These are phyloP conservation scores for Cerioporus squamosus DNA, from an alignment of 1,284 basidiomycete genomes.

Conservation along the genomic window DNA sequence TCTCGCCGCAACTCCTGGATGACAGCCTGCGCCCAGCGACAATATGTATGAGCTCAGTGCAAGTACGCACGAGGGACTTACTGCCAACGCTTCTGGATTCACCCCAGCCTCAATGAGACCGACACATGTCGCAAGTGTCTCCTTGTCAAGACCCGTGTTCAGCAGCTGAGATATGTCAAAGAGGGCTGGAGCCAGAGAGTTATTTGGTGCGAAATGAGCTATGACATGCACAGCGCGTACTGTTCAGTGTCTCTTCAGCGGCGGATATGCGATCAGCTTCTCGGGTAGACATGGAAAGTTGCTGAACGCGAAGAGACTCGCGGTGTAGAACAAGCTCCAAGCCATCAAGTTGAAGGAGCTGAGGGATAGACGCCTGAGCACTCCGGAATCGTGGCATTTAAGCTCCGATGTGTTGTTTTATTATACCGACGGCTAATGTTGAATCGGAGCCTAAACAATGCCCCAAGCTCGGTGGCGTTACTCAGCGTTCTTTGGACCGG, in stretches of 20 bases:
- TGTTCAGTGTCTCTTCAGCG: conserved; percentile 80
- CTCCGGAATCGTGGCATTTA: no score
- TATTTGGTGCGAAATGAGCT: not conserved
- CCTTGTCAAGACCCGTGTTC: conserved; percentile 81
- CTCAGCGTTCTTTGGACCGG: conserved; percentile 19
- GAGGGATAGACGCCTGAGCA: no score
- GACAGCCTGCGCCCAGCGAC: conserved; percentile 56
- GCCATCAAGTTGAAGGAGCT: no score
- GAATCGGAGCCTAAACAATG: conserved; percentile 12
- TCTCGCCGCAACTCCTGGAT: conserved; percentile 77
- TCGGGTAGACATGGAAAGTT: conserved; percentile 35
- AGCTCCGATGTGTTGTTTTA: no score
- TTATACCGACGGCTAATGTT: not conserved
- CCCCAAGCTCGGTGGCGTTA: conserved; percentile 15
- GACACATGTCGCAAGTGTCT: conserved; percentile 82
- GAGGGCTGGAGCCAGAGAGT: conserved; percentile 53
- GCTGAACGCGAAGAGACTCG: not conserved
- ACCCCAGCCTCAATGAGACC: conserved; percentile 86
- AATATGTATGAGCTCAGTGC: not conserved
- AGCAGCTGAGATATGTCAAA: conserved; percentile 83
- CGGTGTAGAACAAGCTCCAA: no score
- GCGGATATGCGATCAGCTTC: conserved; percentile 71
- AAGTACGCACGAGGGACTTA: conserved; percentile 42
- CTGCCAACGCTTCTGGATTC: conserved; percentile 85
- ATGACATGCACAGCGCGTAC: conserved; percentile 46